Conservation (phyloP, 495 filamentous ascomycete genomes). For the Articulospora tetracladia region DNA sequence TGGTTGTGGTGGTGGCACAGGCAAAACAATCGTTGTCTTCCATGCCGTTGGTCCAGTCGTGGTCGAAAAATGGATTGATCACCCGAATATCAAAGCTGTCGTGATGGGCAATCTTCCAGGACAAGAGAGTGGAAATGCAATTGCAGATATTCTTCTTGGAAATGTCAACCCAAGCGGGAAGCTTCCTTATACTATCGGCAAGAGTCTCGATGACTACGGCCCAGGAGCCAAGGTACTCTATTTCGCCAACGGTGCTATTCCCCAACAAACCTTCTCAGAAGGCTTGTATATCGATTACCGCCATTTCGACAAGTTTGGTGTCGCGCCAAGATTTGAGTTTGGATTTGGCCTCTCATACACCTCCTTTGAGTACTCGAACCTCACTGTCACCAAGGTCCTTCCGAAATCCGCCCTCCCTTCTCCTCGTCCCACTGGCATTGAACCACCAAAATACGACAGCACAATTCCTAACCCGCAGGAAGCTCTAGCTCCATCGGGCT, state of each 20-base stretch:
- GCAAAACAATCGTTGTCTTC: constrained; percentile 77
- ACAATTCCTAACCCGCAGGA: constrained; percentile 51
- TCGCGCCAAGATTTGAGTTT: constrained; percentile 71
- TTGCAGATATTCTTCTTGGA: constrained; percentile 83
- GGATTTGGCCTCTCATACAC: constrained; percentile 82
- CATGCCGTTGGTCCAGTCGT: constrained; percentile 88
- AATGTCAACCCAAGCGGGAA: constrained; percentile 81
- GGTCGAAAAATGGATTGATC: constrained; percentile 79
- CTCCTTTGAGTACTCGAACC: constrained; percentile 63
- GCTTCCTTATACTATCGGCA: constrained; percentile 88
- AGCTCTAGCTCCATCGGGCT: constrained; percentile 61
- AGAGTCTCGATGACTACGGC: constrained; percentile 76
- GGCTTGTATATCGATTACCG: constrained; percentile 89
- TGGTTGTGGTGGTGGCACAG: constrained; percentile 62
- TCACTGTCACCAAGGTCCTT: constrained; percentile 49
- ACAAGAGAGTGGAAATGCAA: constrained; percentile 82
- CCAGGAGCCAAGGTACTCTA: constrained; percentile 72
- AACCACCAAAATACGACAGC: constrained; percentile 61
- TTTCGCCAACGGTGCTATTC: constrained; percentile 64
- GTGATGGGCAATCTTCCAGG: constrained; percentile 86
- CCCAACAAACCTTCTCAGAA: constrained; percentile 82
- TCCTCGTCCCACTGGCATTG: constrained; percentile 47
- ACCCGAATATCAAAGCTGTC: constrained; percentile 75
- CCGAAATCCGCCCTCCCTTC: constrained; percentile 58
- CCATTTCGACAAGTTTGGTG: constrained; percentile 72